These are phyloP conservation scores for Gillenia trifoliata DNA, from an alignment of 306 rosid species.

Conservation along the genomic window DNA sequence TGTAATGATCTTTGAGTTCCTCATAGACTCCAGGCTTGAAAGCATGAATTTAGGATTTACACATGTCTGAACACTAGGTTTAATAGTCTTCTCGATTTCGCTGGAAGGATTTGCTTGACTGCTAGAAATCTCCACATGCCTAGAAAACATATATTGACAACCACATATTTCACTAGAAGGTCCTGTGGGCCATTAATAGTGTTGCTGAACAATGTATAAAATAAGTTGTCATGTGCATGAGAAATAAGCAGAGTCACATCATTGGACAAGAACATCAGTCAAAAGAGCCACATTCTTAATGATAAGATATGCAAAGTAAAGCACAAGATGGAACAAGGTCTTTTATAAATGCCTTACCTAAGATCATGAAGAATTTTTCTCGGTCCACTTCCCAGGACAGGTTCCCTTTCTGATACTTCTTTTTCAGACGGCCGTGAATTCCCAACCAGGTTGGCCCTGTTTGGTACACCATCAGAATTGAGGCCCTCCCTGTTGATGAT, in stretches of 20 bases:
- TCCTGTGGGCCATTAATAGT: slow-evolving; percentile 1
- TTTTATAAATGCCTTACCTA: slow-evolving; percentile 34
- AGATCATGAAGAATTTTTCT: slow-evolving; percentile 27
- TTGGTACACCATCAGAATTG: slow-evolving; percentile 32
- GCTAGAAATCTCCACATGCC: slow-evolving; percentile 22
- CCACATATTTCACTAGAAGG: slow-evolving; percentile 12
- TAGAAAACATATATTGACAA: slow-evolving; percentile 14
- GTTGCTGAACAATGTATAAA: background rate
- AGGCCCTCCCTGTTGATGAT: slow-evolving; percentile 42
- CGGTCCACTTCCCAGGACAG: slow-evolving; percentile 33
- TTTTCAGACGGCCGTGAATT: slow-evolving; percentile 22
- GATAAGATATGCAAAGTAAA: slow-evolving; percentile 7
- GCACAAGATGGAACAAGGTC: slow-evolving; percentile 13
- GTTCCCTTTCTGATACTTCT: slow-evolving; percentile 40
- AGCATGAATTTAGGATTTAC: slow-evolving; percentile 32
- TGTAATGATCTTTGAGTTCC: slow-evolving; percentile 33
- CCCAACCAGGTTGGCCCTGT: slow-evolving; percentile 28
- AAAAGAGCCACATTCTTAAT: background rate
- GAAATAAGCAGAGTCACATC: background rate
- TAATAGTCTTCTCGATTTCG: slow-evolving; percentile 34
- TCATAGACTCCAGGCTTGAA: slow-evolving; percentile 31
- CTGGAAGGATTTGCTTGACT: slow-evolving; percentile 44
- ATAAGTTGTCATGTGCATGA: background rate
- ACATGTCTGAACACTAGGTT: slow-evolving; percentile 28
- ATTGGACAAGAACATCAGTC: background rate